A percentile compares a stretch with the other conserved stretches of the same genome.
Conservation (phyloP, 2,329 filamentous ascomycete genomes). For the Neonectria faginata region DNA sequence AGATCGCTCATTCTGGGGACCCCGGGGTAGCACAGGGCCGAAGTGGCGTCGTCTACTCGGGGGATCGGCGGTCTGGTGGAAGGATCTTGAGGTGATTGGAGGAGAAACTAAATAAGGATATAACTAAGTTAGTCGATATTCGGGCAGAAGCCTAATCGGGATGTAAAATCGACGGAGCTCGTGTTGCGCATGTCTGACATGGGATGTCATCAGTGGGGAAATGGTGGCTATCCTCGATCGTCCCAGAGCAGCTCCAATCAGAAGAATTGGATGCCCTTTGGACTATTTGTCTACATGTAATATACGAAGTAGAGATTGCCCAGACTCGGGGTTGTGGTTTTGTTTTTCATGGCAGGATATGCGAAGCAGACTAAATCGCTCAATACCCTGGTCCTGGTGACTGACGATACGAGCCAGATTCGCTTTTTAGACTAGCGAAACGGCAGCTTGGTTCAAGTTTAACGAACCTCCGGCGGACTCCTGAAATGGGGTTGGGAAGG, state of each 20-base stretch:
- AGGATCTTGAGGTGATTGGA: slow-evolving; percentile 19
- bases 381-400: too few relatives aligned
- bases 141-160: not conserved
- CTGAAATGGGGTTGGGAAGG: too few relatives aligned
- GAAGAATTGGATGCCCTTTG: not conserved
- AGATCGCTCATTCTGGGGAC: slow-evolving; percentile 9
- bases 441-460: too few relatives aligned
- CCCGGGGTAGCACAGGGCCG: slow-evolving; percentile 9
- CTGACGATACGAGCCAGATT: too few relatives aligned
- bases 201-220: not conserved
- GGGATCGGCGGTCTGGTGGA: slow-evolving; percentile 12
- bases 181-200: not conserved
- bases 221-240: not conserved
- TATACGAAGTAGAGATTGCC: too few relatives aligned
- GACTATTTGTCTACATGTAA: too few relatives aligned
- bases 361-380: too few relatives aligned
- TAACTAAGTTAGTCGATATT: not conserved
- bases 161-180: not conserved
- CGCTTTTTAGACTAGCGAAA: too few relatives aligned
- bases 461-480: too few relatives aligned
- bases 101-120: slow-evolving; percentile 15
- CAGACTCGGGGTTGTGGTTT: too few relatives aligned
- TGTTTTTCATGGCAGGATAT: too few relatives aligned
- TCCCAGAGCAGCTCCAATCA: not conserved
- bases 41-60: slow-evolving; percentile 3